Percentiles rank a stretch among this genome's conserved stretches.
Evolutionary conservation across 495 filamentous ascomycete genomes (phyloP).

Genomic region (Clavariopsis aquatica): DNA sequence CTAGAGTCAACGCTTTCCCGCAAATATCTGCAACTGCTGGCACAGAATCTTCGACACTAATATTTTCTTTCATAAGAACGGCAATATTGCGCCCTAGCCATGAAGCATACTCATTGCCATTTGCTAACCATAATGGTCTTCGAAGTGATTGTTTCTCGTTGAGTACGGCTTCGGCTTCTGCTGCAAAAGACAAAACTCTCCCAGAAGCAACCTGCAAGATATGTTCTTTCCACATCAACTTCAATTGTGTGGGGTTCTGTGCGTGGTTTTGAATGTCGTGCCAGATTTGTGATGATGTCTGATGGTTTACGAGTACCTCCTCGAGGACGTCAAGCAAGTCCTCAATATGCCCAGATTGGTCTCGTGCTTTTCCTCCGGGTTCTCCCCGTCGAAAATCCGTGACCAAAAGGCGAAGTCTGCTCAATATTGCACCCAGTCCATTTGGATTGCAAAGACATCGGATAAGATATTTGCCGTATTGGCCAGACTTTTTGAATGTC

Average conservation of each 20-base stretch:
- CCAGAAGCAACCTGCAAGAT: slow-evolving; percentile 67
- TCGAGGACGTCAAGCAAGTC: slow-evolving; percentile 54
- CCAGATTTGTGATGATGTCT: slow-evolving; percentile 59
- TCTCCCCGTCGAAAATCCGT: slow-evolving; percentile 43
- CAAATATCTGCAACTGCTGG: slow-evolving; percentile 48
- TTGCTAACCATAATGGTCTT: slow-evolving; percentile 61
- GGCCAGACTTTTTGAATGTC: slow-evolving; percentile 40
- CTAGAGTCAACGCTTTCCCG: slow-evolving; percentile 67
- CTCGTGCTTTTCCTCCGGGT: slow-evolving; percentile 43
- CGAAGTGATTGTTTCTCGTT: slow-evolving; percentile 38
- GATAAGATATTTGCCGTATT: slow-evolving; percentile 53
- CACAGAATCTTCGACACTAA: slow-evolving; percentile 50
- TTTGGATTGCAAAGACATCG: slow-evolving; percentile 69
- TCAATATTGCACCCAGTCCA: slow-evolving; percentile 69
- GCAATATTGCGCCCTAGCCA: slow-evolving; percentile 80
- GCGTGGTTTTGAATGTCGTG: slow-evolving; percentile 46
- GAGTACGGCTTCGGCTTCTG: slow-evolving; percentile 69
- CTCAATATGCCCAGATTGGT: slow-evolving; percentile 46
- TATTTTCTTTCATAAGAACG: slow-evolving; percentile 49
- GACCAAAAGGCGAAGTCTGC: slow-evolving; percentile 60
- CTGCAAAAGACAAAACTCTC: slow-evolving; percentile 67
- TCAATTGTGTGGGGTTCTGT: slow-evolving; percentile 47
- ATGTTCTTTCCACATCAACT: slow-evolving; percentile 66
- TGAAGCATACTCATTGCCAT: slow-evolving; percentile 61
- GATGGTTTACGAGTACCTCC: slow-evolving; percentile 57